Percentiles rank a stretch among this genome's conserved stretches.
Evolutionary conservation across 192 early-diverging fungal species (phyloP).

Genomic region (Gryganskiella cystojenkinii): DNA sequence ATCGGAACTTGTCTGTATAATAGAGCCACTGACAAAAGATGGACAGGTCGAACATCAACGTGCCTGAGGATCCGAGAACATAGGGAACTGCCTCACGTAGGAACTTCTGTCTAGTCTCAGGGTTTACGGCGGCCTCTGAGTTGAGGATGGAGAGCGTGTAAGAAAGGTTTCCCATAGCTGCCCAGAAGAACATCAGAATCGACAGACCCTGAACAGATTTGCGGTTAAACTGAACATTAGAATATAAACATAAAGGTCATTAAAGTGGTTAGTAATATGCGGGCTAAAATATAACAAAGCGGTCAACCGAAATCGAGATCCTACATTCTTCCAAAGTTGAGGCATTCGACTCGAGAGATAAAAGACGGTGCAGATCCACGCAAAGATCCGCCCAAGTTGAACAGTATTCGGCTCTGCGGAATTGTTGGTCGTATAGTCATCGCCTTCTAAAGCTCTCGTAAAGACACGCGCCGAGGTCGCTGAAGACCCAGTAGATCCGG

Average conservation of each 20-base stretch:
- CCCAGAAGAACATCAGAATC: constrained; percentile 77
- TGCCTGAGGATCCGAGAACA: constrained; percentile 76
- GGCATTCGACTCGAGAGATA: constrained; percentile 81
- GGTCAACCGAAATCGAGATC: background rate
- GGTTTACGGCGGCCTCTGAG: constrained; percentile 20
- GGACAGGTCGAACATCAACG: constrained; percentile 74
- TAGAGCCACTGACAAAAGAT: constrained; percentile 69
- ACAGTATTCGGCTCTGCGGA: constrained; percentile 15
- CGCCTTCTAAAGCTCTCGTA: background rate
- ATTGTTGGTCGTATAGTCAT: too few relatives aligned
- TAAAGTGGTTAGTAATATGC: too few relatives aligned
- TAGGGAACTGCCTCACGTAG: constrained; percentile 60
- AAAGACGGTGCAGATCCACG: constrained; percentile 72
- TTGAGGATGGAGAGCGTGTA: constrained; percentile 66
- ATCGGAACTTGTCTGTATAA: constrained; percentile 31
- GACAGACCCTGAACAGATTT: constrained; percentile 80
- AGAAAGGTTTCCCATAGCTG: constrained; percentile 75
- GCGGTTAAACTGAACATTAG: constrained; percentile 53
- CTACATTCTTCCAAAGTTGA: constrained; percentile 78
- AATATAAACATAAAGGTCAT: too few relatives aligned
- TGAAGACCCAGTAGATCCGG: too few relatives aligned
- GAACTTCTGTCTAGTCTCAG: constrained; percentile 19
- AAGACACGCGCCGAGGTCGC: constrained; percentile 10
- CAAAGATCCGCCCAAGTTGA: constrained; percentile 68
- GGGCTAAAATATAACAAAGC: too few relatives aligned